Evolutionary conservation across 345 rosid species (phyloP).

Genomic region (Mercurialis annua): DNA sequence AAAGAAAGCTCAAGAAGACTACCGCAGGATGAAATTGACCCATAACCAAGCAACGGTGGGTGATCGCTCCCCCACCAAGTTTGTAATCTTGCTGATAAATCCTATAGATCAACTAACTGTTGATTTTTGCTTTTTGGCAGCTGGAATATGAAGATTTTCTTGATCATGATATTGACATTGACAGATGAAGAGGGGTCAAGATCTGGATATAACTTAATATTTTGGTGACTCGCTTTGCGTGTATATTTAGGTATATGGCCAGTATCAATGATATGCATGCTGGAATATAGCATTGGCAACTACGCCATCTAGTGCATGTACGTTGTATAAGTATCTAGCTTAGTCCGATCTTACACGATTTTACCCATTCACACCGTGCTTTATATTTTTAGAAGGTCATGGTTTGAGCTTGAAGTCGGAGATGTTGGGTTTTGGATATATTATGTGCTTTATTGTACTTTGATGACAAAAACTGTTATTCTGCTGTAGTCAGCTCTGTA

Average conservation of each 20-base stretch:
- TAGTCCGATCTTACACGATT: background rate
- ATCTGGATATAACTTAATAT: background rate
- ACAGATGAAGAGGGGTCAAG: constrained; percentile 16
- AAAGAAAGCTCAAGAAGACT: constrained; percentile 87
- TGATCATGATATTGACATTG: constrained; percentile 29
- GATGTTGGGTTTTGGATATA: background rate
- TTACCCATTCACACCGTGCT: constrained; percentile 17
- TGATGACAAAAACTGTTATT: background rate
- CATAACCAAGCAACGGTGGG: constrained; percentile 65
- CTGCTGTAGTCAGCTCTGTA: too few species aligned
- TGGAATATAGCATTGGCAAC: background rate
- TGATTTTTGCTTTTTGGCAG: constrained; percentile 39
- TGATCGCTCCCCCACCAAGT: constrained; percentile 5
- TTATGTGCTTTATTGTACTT: too few species aligned
- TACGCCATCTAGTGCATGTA: constrained; percentile 8
- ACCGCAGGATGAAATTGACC: constrained; percentile 75
- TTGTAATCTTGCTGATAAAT: constrained; percentile 1
- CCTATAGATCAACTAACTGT: background rate
- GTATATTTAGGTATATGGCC: background rate
- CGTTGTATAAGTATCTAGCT: constrained; percentile 21
- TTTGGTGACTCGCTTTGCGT: background rate
- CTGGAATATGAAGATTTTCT: constrained; percentile 51
- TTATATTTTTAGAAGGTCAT: constrained; percentile 17
- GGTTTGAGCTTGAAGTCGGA: background rate
- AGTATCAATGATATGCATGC: constrained; percentile 19